Evolutionary conservation across 306 rosid species (phyloP), one percentile per base, ranked within the genome.

Genomic region (Crataegus laevigata): DNA sequence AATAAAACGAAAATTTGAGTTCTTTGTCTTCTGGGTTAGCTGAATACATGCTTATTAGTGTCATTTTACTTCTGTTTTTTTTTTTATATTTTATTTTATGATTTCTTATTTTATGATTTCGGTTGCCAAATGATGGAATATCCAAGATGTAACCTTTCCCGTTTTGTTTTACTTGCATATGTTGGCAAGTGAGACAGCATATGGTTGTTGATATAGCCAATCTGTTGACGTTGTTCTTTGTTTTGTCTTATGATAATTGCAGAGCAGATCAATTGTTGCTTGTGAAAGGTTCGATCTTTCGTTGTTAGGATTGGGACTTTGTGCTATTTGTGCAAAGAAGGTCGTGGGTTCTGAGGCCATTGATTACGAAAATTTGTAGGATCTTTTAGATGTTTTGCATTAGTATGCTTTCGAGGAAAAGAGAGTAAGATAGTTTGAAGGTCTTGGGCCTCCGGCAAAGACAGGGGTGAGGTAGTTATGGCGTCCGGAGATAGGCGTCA

Each of bases 401-500:
- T 47, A 47, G 54, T 47, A 47, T 47, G 54, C 54, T 47, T 14
- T 47, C 15, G 54, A 47, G 54, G 54, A 6, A 0, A 47, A 47
- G 15, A 1, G 54, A 47, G 21, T 47, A 4, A 15, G 54, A 47
- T 47, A 5, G 54, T 47, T 47, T 47, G 6, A 55, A 55, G 61
- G 61, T 55, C 28, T 9, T 55, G 61, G 61, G 61, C 25, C n/a
- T 52, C 64, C 12, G 81, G 73, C 73, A 58, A 77, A 80, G 78
- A 32, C 62, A 4, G 82, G 12, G 21, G 75, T 79, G 73, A 73
- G 75, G 24, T 52, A 80, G 78, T 81, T n/a, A 91, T 91, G 94
- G 91, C 86, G 50, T 86, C 89, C 11, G 75, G 86, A 24, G 94
- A 93, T 82, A 88, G 90, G 80, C 85, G 87, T 45, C 88, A 64